Evolutionary conservation across 140 eudicot genomes (phyloP).

Genomic region (Stevia rebaudiana): DNA sequence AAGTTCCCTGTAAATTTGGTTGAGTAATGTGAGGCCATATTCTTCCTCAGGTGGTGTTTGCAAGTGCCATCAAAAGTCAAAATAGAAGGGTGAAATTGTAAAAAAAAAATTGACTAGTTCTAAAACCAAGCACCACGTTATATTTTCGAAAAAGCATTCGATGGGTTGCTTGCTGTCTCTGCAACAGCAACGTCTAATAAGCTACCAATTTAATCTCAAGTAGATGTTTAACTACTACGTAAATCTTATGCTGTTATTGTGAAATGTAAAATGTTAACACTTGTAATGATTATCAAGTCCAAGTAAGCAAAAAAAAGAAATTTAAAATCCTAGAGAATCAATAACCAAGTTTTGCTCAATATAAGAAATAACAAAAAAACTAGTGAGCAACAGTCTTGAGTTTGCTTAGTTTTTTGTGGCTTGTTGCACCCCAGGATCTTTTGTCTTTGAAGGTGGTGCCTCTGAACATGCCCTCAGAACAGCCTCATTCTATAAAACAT

Average conservation of each 20-base stretch:
- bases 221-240: background rate
- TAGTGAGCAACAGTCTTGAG: background rate
- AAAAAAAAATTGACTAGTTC: too few species aligned
- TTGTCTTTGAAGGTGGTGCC: slow-evolving; percentile 38
- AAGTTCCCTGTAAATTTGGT: too few species aligned
- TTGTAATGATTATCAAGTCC: background rate
- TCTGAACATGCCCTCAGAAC: slow-evolving; percentile 72
- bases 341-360: slow-evolving; percentile 6
- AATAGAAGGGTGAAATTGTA: too few species aligned
- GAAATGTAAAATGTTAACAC: slow-evolving; percentile 1
- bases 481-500: slow-evolving; percentile 66
- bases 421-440: slow-evolving; percentile 24
- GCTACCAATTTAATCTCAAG: background rate
- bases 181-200: too few species aligned
- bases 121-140: too few species aligned
- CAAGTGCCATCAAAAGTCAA: too few species aligned
- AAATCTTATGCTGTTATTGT: background rate
- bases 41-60: too few species aligned
- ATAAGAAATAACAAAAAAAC: slow-evolving; percentile 1
- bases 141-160: too few species aligned
- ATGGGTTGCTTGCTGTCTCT: too few species aligned
- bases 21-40: too few species aligned
- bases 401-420: slow-evolving; percentile 22
- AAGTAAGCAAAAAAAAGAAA: too few species aligned
- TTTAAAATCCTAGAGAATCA: too few species aligned